Conservation (phyloP, 768 basidiomycete species). For the Kwoniella botswanensis region DNA sequence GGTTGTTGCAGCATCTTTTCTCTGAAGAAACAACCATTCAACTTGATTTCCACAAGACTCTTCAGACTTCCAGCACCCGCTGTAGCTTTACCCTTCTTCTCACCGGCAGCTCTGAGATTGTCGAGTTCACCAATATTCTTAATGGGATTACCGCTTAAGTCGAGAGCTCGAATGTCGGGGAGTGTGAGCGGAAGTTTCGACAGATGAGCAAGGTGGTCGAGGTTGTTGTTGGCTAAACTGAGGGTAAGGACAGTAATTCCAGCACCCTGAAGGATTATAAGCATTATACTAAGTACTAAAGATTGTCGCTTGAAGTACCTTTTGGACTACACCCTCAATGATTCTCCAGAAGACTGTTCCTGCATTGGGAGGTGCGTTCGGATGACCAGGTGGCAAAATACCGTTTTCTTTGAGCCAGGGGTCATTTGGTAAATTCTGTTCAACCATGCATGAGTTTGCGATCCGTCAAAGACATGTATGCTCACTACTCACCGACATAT, state of each 20-base stretch:
- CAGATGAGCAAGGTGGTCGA: slow-evolving; percentile 67
- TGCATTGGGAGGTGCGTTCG: slow-evolving; percentile 64
- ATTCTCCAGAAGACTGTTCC: slow-evolving; percentile 83
- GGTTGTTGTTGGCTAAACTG: slow-evolving; percentile 80
- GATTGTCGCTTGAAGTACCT: slow-evolving; percentile 22
- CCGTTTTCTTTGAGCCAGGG: slow-evolving; percentile 73
- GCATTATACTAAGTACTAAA: neutral
- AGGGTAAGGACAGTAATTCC: slow-evolving; percentile 65
- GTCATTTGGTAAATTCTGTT: slow-evolving; percentile 69
- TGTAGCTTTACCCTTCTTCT: slow-evolving; percentile 60
- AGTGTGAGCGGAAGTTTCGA: slow-evolving; percentile 72
- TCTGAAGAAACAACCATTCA: slow-evolving; percentile 47
- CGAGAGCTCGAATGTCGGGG: slow-evolving; percentile 61
- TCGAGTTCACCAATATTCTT: slow-evolving; percentile 84
- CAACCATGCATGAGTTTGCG: neutral
- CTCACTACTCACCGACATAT: slow-evolving; percentile 43
- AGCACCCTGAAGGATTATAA: slow-evolving; percentile 14
- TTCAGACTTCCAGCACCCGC: slow-evolving; percentile 45
- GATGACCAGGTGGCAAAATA: slow-evolving; percentile 71
- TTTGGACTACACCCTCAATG: slow-evolving; percentile 42
- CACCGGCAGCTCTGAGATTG: slow-evolving; percentile 70
- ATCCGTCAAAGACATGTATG: neutral
- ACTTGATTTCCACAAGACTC: slow-evolving; percentile 51
- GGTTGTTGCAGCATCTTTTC: slow-evolving; percentile 61
- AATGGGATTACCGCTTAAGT: slow-evolving; percentile 63